These are phyloP conservation scores for Ogataea polymorpha DNA, from an alignment of 805 yeast species.

Conservation along the genomic window DNA sequence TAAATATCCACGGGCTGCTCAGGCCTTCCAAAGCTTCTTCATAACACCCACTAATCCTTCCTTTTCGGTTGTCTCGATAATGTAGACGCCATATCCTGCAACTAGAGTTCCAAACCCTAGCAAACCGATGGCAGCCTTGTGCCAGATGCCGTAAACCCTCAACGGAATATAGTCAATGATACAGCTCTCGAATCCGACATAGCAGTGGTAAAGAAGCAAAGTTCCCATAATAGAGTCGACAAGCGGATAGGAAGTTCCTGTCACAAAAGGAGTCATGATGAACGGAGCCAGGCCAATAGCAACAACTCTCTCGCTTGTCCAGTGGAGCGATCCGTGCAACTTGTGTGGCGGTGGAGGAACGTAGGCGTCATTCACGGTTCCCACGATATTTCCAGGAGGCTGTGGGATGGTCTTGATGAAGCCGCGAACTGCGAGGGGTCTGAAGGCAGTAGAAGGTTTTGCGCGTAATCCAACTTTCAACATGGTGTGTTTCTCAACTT, in stretches of 20 bases:
- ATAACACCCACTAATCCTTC: conserved; percentile 55
- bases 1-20: conserved; percentile 2
- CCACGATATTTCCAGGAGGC: conserved; percentile 72
- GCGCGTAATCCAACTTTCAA: conserved; percentile 10
- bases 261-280: conserved; percentile 55
- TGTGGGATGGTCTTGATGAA: conserved; percentile 40
- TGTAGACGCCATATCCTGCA: conserved; percentile 68
- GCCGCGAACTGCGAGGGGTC: conserved; percentile 17
- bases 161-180: conserved; percentile 75
- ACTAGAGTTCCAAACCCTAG: conserved; percentile 62
- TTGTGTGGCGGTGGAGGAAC: conserved; percentile 55
- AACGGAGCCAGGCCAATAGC: conserved; percentile 64
- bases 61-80: conserved; percentile 61
- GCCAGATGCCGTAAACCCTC: conserved; percentile 68
- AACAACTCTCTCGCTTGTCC: conserved; percentile 66
- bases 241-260: conserved; percentile 50
- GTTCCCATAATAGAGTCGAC: conserved; percentile 57
- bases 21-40: conserved; percentile 35
- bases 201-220: conserved; percentile 58
- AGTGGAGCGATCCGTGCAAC: conserved; percentile 67
- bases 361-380: conserved; percentile 70
- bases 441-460: conserved; percentile 5
- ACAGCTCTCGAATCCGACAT: conserved; percentile 73
- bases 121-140: conserved; percentile 55
- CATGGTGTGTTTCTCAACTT: conserved; percentile 1